Evolutionary conservation across 2,329 filamentous ascomycete species (phyloP).

Genomic region (Botryosphaeria agaves): DNA sequence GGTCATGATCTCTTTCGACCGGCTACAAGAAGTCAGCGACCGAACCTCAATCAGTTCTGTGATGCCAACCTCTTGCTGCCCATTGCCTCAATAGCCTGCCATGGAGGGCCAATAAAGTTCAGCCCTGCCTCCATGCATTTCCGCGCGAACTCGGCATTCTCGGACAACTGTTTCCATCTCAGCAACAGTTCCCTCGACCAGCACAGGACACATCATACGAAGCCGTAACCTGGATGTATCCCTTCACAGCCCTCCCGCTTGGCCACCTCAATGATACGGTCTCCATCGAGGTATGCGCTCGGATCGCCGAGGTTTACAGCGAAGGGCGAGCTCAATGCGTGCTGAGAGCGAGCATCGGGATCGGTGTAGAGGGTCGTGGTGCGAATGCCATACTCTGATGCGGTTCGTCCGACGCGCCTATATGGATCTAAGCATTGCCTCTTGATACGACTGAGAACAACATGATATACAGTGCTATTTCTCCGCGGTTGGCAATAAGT

Average conservation of each 20-base stretch:
- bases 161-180: slow-evolving; percentile 40
- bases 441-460: neutral
- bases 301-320: slow-evolving; percentile 70
- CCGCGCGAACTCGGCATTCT: slow-evolving; percentile 81
- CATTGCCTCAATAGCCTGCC: slow-evolving; percentile 62
- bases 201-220: slow-evolving; percentile 24
- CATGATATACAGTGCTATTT: slow-evolving; percentile 60
- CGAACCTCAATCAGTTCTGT: neutral
- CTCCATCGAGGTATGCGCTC: slow-evolving; percentile 81
- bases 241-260: slow-evolving; percentile 76
- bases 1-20: slow-evolving; percentile 93
- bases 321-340: slow-evolving; percentile 70
- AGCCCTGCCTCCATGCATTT: slow-evolving; percentile 80
- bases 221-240: slow-evolving; percentile 92
- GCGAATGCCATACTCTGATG: slow-evolving; percentile 71
- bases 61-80: slow-evolving; percentile 64
- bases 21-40: slow-evolving; percentile 17
- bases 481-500: slow-evolving; percentile 89
- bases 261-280: slow-evolving; percentile 77
- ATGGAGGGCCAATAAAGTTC: slow-evolving; percentile 84
- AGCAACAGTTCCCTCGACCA: neutral
- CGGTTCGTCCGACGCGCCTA: slow-evolving; percentile 71
- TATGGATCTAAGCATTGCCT: neutral
- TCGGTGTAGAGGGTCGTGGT: slow-evolving; percentile 94
- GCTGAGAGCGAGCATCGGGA: slow-evolving; percentile 72